Evolutionary conservation across 116 monocot species (phyloP).

Genomic region (Phalaenopsis hybrid): DNA sequence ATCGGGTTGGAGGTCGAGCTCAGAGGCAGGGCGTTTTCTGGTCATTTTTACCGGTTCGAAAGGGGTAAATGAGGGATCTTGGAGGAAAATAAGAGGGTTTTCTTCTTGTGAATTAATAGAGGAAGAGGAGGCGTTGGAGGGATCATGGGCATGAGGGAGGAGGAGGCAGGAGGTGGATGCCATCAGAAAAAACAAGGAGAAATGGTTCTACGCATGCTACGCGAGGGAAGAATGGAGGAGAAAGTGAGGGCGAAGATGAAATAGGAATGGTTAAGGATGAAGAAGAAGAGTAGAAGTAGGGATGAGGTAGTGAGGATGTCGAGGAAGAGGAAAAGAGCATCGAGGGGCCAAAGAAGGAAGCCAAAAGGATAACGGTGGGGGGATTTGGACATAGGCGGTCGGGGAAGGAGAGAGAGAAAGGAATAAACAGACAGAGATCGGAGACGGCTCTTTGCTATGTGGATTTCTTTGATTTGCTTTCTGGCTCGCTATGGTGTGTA

Average conservation of each 20-base stretch:
- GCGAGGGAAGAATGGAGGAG: conserved; percentile 18
- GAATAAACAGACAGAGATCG: too few relatives aligned
- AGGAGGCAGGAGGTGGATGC: conserved; percentile 36
- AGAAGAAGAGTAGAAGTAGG: not conserved
- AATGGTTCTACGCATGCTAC: conserved; percentile 36
- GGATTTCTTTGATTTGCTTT: not conserved
- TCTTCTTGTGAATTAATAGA: conserved; percentile 2
- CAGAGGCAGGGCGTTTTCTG: conserved; percentile 65
- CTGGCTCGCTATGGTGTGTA: not conserved
- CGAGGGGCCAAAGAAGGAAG: conserved; percentile 11
- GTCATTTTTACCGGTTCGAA: conserved; percentile 29
- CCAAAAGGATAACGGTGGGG: conserved; percentile 32
- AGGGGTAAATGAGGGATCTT: conserved; percentile 4
- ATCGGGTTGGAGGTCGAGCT: conserved; percentile 55
- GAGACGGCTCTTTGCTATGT: too few relatives aligned
- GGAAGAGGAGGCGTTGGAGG: conserved; percentile 8
- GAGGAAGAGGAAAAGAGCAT: conserved; percentile 16
- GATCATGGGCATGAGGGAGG: conserved; percentile 11
- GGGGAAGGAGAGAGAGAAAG: not conserved
- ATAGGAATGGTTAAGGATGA: not conserved
- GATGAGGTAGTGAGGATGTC: not conserved
- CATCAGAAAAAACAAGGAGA: conserved; percentile 85
- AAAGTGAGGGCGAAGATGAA: conserved; percentile 3
- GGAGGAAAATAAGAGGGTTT: conserved; percentile 5
- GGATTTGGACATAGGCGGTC: conserved; percentile 17